Conservation (phyloP, 1,284 basidiomycete species). For the Trametes hirsuta region DNA sequence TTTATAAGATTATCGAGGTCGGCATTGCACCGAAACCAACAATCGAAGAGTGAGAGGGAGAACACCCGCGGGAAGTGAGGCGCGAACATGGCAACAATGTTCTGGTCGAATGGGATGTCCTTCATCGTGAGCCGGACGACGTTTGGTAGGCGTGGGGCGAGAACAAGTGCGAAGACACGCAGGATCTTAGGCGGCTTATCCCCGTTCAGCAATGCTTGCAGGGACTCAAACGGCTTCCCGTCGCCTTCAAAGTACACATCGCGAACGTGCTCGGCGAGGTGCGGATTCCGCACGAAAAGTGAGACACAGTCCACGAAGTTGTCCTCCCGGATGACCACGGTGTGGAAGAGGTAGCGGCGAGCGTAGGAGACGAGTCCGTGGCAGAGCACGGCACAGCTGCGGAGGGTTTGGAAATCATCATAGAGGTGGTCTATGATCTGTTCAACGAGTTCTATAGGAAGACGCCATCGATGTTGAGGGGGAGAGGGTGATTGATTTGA, state of each 20-base stretch:
- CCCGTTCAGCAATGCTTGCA: constrained; percentile 5
- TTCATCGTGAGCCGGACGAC: constrained; percentile 15
- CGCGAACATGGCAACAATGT: constrained; percentile 10
- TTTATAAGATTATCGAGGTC: constrained; percentile 17
- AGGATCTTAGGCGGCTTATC: not conserved
- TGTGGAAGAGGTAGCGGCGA: constrained; percentile 19
- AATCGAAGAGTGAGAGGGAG: constrained; percentile 20
- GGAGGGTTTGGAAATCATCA: constrained; percentile 25
- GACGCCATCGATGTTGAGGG: not conserved
- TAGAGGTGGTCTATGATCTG: constrained; percentile 32
- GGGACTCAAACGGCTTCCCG: not conserved
- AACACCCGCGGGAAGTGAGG: constrained; percentile 12
- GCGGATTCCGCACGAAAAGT: constrained; percentile 8
- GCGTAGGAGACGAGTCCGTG: constrained; percentile 8
- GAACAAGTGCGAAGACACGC: constrained; percentile 10
- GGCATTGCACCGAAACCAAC: constrained; percentile 20
- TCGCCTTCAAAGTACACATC: constrained; percentile 16
- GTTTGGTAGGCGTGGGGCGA: constrained; percentile 14
- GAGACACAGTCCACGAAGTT: constrained; percentile 6
- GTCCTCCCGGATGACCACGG: constrained; percentile 3
- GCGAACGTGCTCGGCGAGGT: constrained; percentile 13
- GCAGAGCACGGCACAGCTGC: constrained; percentile 26
- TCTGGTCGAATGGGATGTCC: constrained; percentile 14
- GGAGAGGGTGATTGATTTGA: not conserved
- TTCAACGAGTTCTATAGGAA: constrained; percentile 32